phyloP scores from a whole-genome alignment of 2,329 filamentous ascomycete species.

The Fusarium chuoi region DNA sequence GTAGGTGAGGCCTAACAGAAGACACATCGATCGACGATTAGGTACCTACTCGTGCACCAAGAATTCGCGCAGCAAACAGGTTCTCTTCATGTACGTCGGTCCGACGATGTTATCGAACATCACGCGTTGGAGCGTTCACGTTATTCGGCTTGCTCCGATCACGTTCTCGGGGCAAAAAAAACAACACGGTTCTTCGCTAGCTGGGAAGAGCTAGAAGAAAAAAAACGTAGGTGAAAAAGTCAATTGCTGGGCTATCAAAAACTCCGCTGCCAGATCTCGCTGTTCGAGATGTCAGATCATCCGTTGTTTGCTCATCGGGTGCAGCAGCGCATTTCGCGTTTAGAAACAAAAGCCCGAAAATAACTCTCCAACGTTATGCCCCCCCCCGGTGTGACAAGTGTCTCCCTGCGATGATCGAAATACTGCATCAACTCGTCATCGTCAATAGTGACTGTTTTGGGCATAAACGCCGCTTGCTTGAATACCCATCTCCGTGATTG shows the following conservation, averaged over 20 bases:
- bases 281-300: conserved; percentile 1
- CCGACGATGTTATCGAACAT: conserved; percentile 22
- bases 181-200: neutral
- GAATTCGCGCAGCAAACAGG: neutral
- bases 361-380: neutral
- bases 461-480: conserved; percentile 6
- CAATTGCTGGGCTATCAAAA: neutral
- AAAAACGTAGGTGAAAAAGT: neutral
- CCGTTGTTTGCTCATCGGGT: conserved; percentile 15
- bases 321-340: conserved; percentile 17
- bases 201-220: neutral
- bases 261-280: neutral
- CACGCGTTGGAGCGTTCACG: neutral
- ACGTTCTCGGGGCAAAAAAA: neutral
- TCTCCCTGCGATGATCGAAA: neutral
- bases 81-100: conserved; percentile 12
- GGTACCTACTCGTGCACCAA: conserved; percentile 1
- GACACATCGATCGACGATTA: conserved; percentile 4
- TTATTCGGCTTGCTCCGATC: conserved; percentile 20
- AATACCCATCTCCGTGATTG: conserved; percentile 1
- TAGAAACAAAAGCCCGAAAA: neutral
- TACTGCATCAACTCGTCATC: neutral
- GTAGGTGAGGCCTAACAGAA: conserved; percentile 19
- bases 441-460: conserved; percentile 21
- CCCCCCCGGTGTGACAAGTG: conserved; percentile 1